Evolutionary conservation across 176 grass and related monocot genomes (phyloP).

Genomic region (Alloteropsis semialata): DNA sequence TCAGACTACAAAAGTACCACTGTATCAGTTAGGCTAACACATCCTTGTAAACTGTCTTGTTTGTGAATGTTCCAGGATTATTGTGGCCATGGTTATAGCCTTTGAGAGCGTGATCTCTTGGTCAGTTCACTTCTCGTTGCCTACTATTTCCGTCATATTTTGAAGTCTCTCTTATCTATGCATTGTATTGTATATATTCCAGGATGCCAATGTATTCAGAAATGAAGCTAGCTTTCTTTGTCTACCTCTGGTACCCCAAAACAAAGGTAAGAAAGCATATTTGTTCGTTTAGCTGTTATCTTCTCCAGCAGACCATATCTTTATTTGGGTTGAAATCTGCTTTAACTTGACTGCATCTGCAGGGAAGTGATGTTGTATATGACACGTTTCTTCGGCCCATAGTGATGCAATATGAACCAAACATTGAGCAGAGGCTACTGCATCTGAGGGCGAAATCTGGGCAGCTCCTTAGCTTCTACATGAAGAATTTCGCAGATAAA

Average conservation of each 20-base stretch:
- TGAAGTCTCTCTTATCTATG: not conserved
- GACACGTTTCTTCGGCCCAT: conserved; percentile 83
- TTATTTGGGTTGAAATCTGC: not conserved
- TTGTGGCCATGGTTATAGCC: conserved; percentile 77
- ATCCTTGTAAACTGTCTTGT: conserved; percentile 17
- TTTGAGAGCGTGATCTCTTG: conserved; percentile 70
- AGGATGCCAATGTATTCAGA: conserved; percentile 98
- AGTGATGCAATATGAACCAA: conserved; percentile 97
- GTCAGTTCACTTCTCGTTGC: conserved; percentile 42
- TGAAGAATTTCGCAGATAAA: conserved; percentile 85
- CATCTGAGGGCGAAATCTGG: conserved; percentile 72
- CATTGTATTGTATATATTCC: conserved; percentile 4
- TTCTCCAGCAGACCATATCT: not conserved
- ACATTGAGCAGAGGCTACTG: conserved; percentile 80
- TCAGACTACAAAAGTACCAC: not conserved
- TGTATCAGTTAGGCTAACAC: not conserved
- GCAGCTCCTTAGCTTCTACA: conserved; percentile 71
- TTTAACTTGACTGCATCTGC: conserved; percentile 21
- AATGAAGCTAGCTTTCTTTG: conserved; percentile 92
- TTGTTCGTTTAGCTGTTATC: not conserved
- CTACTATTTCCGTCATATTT: conserved; percentile 3
- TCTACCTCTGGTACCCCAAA: conserved; percentile 96
- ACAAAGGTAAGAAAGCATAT: conserved; percentile 60
- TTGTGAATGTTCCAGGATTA: conserved; percentile 67
- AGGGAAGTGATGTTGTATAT: conserved; percentile 89